Base-by-base conservation (phyloP, 495 filamentous ascomycete species). In the Penicillium atrosanguineum region DNA sequence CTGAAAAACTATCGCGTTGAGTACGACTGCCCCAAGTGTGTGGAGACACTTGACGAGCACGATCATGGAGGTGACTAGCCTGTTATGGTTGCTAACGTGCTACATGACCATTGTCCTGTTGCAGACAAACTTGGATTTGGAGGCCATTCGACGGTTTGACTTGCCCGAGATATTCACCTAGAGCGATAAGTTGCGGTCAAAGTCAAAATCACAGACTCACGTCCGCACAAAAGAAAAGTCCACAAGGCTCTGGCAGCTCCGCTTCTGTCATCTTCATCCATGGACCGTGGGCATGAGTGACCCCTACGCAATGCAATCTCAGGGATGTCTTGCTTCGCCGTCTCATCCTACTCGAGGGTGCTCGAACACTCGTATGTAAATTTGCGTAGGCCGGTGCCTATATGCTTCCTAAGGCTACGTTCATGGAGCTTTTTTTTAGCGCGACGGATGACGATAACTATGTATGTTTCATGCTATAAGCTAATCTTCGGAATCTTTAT, bases 121-220 rank as follows among this genome's bases (percentile, higher is more conserved):
- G 64, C 73, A 6, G 77, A 82, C 59, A 85, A 84, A 46, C 70
- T 84, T 18, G 81, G 79, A 1, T 74, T 63, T 44, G 78, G 81
- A 7, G 72, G 73, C 6, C 79, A 73, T 53, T 77, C 71, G 5
- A 83, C 74, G 2, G 74, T 81, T 47, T 85, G 79, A 80, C 73
- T 86, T 36, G 79, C 78, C 28, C 71, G 60, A 3, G 78, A 86
- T 36, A 60, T 31, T 38, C 31, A 23, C 9, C 46, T 48, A 4
- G 11, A 48, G 6, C 28, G 46, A 48, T 48, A 48, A 15, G 46
- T 48, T n/a, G 46, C 45, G 4, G 26, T 48, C 28, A 48, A 48
- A 9, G 20, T 48, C 31, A 48, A 48, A 9, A 38, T 21, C 1
- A 31, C 46, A 48, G 20, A 34, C 15, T 48, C 16, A 3, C 6